Percentiles rank a stretch among this genome's conserved stretches.
phyloP scores from a whole-genome alignment of 2,329 filamentous ascomycete species.

The Fusarium musae region DNA sequence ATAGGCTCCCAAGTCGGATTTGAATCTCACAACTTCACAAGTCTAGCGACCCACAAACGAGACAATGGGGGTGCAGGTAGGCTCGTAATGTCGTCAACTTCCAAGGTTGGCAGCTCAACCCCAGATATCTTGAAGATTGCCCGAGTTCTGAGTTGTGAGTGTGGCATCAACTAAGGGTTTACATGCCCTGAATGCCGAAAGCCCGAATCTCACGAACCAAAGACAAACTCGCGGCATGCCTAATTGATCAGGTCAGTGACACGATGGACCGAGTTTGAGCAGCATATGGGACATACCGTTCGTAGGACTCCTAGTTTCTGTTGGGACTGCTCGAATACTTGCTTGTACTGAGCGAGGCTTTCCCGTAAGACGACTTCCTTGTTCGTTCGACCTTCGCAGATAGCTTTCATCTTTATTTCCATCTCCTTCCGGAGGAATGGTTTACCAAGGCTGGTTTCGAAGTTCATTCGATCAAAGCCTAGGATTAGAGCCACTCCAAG shows the following conservation, averaged over 20 bases:
- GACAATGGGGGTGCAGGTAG: slow-evolving; percentile 29
- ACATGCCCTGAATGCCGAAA: slow-evolving; percentile 37
- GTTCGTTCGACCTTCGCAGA: slow-evolving; percentile 86
- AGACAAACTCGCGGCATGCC: slow-evolving; percentile 54
- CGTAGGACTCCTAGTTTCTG: slow-evolving; percentile 77
- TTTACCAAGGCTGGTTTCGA: slow-evolving; percentile 92
- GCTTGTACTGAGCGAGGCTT: slow-evolving; percentile 86
- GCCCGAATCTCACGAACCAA: slow-evolving; percentile 28
- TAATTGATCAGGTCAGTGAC: slow-evolving; percentile 38
- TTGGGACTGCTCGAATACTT: slow-evolving; percentile 84
- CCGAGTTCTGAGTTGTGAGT: slow-evolving; percentile 27
- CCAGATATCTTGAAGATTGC: slow-evolving; percentile 17
- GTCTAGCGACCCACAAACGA: slow-evolving; percentile 30
- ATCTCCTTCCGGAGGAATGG: slow-evolving; percentile 97
- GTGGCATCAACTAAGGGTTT: slow-evolving; percentile 43
- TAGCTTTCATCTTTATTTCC: slow-evolving; percentile 96
- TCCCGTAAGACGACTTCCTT: slow-evolving; percentile 80
- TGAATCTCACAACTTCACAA: slow-evolving; percentile 19
- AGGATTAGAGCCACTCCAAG: slow-evolving; percentile 92
- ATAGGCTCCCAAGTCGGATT: slow-evolving; percentile 35
- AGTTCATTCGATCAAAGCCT: slow-evolving; percentile 93
- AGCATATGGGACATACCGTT: slow-evolving; percentile 59
- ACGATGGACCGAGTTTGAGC: background rate
- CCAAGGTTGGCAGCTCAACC: slow-evolving; percentile 30
- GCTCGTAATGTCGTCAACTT: slow-evolving; percentile 30